A percentile compares a stretch with the other conserved stretches of the same genome.
These are phyloP conservation scores for Syzygium grande DNA, from an alignment of 345 rosid genomes.

Conservation along the genomic window DNA sequence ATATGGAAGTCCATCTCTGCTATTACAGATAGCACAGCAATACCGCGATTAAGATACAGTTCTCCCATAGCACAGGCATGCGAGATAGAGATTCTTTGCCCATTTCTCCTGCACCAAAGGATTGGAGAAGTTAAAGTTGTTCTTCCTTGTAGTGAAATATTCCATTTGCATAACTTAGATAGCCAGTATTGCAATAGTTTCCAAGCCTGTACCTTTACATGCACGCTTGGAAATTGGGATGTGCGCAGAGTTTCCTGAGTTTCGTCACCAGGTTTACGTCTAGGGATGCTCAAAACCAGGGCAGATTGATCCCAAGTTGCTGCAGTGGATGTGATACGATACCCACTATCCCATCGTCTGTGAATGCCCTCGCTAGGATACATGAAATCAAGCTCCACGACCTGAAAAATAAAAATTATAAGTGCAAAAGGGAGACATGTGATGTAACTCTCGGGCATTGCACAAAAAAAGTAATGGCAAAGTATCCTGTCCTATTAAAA, in stretches of 20 bases:
- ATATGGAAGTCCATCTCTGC: neutral
- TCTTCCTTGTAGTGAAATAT: neutral
- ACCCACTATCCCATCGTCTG: conserved; percentile 90
- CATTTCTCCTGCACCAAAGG: conserved; percentile 59
- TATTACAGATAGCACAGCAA: neutral
- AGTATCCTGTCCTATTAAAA: neutral
- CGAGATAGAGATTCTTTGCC: conserved; percentile 77
- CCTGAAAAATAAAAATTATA: conserved; percentile 22
- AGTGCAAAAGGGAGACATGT: neutral
- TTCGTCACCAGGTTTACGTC: conserved; percentile 73
- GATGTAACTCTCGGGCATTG: neutral
- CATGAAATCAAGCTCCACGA: conserved; percentile 95
- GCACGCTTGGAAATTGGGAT: conserved; percentile 89
- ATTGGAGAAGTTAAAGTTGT: neutral
- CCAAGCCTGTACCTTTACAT: conserved; percentile 65
- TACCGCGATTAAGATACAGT: conserved; percentile 47
- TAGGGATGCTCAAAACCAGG: conserved; percentile 78
- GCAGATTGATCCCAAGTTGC: conserved; percentile 95
- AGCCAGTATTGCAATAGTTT: neutral
- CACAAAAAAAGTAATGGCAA: neutral
- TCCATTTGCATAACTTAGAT: neutral
- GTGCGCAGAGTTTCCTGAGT: conserved; percentile 97
- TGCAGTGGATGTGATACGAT: conserved; percentile 87
- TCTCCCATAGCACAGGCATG: conserved; percentile 71
- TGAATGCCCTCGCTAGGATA: conserved; percentile 99